Conservation (phyloP, 305 asterid genomes). For the Solanum hybrid region DNA sequence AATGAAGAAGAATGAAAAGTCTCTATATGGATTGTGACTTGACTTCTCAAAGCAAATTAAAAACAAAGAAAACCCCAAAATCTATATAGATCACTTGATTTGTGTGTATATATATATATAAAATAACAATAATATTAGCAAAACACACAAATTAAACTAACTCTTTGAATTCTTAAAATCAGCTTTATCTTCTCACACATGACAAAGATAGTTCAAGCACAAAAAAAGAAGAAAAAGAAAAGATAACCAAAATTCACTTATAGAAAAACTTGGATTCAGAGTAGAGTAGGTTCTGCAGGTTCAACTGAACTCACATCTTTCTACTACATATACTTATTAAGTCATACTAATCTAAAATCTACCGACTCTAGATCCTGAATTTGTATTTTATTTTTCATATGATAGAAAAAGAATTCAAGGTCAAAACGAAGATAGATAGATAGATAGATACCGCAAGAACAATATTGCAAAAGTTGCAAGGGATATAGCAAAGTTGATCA, state of each 20-base stretch:
- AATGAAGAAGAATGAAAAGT: conserved; percentile 15
- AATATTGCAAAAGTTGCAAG: conserved; percentile 84
- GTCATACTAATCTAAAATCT: neutral
- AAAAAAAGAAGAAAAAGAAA: neutral
- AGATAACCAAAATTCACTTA: neutral
- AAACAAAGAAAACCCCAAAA: conserved; percentile 7
- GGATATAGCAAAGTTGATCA: conserved; percentile 81
- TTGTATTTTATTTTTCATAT: neutral
- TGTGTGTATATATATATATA: neutral
- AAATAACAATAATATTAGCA: neutral
- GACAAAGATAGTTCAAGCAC: conserved; percentile 5
- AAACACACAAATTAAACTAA: neutral
- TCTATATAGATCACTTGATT: conserved; percentile 16
- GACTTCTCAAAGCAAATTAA: conserved; percentile 25
- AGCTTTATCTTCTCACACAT: neutral
- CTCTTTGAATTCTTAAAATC: conserved; percentile 24
- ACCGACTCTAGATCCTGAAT: neutral
- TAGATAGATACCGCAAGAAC: conserved; percentile 65
- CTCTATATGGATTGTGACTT: conserved; percentile 51
- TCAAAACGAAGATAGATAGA: neutral
- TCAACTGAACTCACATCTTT: neutral
- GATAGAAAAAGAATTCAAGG: neutral
- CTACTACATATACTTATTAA: neutral
- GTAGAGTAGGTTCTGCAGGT: neutral
- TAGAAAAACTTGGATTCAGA: neutral